Base-by-base conservation (phyloP, 495 filamentous ascomycete species). In the Cenococcum geophilum region DNA sequence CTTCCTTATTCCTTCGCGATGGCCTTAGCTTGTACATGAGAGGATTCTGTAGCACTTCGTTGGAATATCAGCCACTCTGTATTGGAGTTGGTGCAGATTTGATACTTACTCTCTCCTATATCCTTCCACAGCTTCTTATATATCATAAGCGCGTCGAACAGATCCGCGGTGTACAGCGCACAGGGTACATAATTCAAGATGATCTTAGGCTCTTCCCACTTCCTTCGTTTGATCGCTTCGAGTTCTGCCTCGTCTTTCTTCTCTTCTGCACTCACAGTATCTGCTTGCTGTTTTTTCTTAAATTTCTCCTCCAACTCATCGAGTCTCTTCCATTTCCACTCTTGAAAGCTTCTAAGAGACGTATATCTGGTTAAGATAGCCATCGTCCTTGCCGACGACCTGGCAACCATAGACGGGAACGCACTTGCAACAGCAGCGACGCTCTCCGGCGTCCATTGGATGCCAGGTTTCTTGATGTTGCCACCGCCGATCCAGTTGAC, bases 401-500 rank as follows among this genome's bases (percentile, higher is more conserved):
- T 61, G 8, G 71, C 64, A 5, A 75, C 72, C 25, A 70, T 69
- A 18, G 68, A 66, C 22, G 72, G 72, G 21, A 73, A 75, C 4
- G 66, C 61, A 34, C 69, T 71, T 4, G 72, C 72, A 5, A 70
- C 69, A 6, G 58, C 58, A 4, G 72, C 64, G 1, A 73, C 70
- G 5, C 58, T 69, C 34, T 68, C 42, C 6, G 71, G 64, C 32
- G 69, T 68, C 72, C 72, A 73, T 16, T 70, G 66, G 8, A 67
- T 64, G 4, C 65, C 61, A 6, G 69, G 69, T 20, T 68, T 66
- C 59, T 73, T 73, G 60, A 74, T 63, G 42, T 73, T 62, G 1
- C 72, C 72, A 16, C 72, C 72, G n/a, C 72, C 72, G n/a, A 65
- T 55, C 71, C 72, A 74, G 48, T 68, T 72, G 20, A 74, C 72